These are phyloP conservation scores for Amauroascus verrucosus DNA, from an alignment of 2,329 filamentous ascomycete genomes.

Conservation along the genomic window DNA sequence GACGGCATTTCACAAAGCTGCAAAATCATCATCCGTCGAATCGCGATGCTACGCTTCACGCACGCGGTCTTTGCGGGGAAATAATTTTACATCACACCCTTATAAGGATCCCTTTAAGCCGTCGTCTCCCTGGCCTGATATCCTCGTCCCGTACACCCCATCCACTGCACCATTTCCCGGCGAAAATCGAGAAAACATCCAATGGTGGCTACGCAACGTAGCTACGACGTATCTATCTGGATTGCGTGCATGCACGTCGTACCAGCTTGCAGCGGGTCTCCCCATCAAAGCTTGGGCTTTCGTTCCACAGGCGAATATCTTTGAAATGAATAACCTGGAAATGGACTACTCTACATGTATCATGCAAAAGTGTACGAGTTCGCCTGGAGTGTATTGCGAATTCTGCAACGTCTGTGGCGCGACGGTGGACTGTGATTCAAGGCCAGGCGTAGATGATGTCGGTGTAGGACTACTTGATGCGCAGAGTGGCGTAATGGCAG, in stretches of 20 bases:
- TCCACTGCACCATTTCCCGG: conserved; percentile 17
- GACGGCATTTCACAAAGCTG: background rate
- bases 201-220: conserved; percentile 49
- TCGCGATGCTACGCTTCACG: background rate
- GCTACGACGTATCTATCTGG: conserved; percentile 48
- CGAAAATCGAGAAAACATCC: conserved; percentile 41
- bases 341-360: conserved; percentile 36
- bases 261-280: conserved; percentile 37
- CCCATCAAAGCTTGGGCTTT: conserved; percentile 59
- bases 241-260: conserved; percentile 39
- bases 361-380: conserved; percentile 47
- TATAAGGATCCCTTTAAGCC: background rate
- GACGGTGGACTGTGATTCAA: no score
- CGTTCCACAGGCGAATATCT: conserved; percentile 48
- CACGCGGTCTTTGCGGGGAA: background rate
- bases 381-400: conserved; percentile 19
- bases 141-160: background rate
- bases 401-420: no score
- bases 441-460: conserved; percentile 46
- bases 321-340: no score
- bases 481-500: background rate
- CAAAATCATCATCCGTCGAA: background rate
- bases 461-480: conserved; percentile 41
- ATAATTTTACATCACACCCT: background rate
- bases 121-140: background rate